Conservation (phyloP, 495 filamentous ascomycete species). For the Aspergillus avenaceus region DNA sequence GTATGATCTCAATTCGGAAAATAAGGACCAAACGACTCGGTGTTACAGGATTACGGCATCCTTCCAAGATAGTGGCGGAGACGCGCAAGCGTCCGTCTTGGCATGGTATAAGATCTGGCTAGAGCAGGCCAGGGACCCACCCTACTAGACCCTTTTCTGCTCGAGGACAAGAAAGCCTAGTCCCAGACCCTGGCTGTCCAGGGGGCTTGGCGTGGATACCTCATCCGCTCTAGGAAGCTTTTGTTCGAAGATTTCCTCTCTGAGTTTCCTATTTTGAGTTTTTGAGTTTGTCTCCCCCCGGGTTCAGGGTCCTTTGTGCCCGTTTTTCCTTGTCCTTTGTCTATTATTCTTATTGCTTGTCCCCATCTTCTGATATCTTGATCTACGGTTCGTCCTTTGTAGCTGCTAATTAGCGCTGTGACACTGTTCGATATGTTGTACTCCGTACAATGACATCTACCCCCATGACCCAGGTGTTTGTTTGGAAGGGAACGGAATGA, state of each 20-base stretch:
- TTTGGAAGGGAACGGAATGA: no score
- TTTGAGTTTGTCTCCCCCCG: background rate
- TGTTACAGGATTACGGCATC: conserved; percentile 20
- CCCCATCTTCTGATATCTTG: background rate
- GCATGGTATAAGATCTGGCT: conserved; percentile 35
- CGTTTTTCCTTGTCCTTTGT: no score
- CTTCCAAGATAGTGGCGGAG: conserved; percentile 31
- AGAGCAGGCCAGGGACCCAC: conserved; percentile 23
- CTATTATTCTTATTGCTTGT: background rate
- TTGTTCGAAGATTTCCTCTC: background rate
- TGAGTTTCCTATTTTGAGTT: background rate
- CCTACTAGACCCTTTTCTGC: conserved; percentile 16
- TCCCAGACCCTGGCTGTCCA: conserved; percentile 13
- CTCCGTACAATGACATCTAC: no score
- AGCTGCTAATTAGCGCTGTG: background rate
- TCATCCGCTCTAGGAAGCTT: conserved; percentile 5
- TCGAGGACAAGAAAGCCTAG: conserved; percentile 8
- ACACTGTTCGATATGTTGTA: background rate
- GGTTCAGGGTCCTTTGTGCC: background rate
- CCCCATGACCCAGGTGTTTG: no score
- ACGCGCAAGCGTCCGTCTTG: conserved; percentile 49
- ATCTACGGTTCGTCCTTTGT: background rate
- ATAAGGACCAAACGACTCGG: conserved; percentile 10
- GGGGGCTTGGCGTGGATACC: conserved; percentile 26
- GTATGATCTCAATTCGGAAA: conserved; percentile 4